Conservation (phyloP, 345 rosid species). For the Populus pruinosa region DNA sequence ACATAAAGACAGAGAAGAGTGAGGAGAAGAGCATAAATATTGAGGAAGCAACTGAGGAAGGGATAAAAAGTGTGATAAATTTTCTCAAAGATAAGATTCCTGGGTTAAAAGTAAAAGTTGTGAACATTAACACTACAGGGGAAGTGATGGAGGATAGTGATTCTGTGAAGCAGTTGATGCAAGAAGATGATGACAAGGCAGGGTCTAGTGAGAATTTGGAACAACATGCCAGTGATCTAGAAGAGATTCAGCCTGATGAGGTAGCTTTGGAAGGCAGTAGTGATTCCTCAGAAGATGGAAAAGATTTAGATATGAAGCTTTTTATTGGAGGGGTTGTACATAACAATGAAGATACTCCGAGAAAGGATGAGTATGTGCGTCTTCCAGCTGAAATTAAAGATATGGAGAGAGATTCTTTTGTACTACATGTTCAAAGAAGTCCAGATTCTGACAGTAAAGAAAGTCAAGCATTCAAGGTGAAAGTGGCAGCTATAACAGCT, state of each 20-base stretch:
- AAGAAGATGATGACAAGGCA: constrained; percentile 55
- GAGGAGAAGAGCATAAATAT: constrained; percentile 63
- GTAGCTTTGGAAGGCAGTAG: constrained; percentile 37
- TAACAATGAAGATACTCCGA: constrained; percentile 52
- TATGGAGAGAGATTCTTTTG: constrained; percentile 71
- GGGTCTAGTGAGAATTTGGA: constrained; percentile 50
- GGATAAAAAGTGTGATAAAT: constrained; percentile 83
- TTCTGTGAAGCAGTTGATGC: constrained; percentile 54
- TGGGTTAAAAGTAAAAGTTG: constrained; percentile 75
- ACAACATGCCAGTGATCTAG: constrained; percentile 48
- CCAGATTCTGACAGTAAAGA: constrained; percentile 43
- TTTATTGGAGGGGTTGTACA: constrained; percentile 88
- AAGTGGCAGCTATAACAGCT: constrained; percentile 74
- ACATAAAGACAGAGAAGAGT: constrained; percentile 51
- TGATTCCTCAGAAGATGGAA: constrained; percentile 47
- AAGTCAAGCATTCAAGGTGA: constrained; percentile 48
- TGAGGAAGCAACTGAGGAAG: constrained; percentile 84
- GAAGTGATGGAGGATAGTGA: constrained; percentile 55
- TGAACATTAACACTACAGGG: constrained; percentile 53
- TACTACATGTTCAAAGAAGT: constrained; percentile 57
- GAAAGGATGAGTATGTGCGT: constrained; percentile 70
- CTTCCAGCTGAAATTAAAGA: constrained; percentile 65
- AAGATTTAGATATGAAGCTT: constrained; percentile 66
- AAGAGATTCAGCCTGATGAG: constrained; percentile 58
- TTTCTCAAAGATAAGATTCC: constrained; percentile 95